Base-by-base conservation (phyloP, 805 yeast species). In the Saccharomycopsis malanga region DNA sequence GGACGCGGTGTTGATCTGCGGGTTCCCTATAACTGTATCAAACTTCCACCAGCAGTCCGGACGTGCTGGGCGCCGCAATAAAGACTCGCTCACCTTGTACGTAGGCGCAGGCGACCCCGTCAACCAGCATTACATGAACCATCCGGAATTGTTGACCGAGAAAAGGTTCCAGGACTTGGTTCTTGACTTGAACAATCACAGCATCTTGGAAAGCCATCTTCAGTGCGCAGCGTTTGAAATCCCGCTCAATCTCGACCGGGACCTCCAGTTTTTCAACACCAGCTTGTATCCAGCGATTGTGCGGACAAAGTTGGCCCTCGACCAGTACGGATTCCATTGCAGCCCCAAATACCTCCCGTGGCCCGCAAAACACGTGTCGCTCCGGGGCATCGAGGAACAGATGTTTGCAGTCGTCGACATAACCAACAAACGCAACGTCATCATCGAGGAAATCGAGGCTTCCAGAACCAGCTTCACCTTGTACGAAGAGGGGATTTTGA, bases 11-110 rank as follows among this genome's bases (percentile, higher is more conserved):
- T 65, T 93, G 2, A 79, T 88, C 67, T 87, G 95, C 58, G 98
- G 98, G 0, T 93, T 93, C 53, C 99, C 99, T 0, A 68, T 79
- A 18, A 84, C 95, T 45, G 72, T 88, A 50, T 81, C 94, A 42
- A 87, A 87, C 52, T 76, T 93, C 59, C 87, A 89, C 56, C 99
- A 93, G 64, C 98, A 93, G 59, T 83, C 93, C 68, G 99, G 99
- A 32, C 73, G 99, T 58, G 98, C 96, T 0, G 99, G 99, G 15
- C 72, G 99, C 61, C 78, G 96, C 54, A 77, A 74, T 44, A 75
- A 76, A 45, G 97, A 93, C 41, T 87, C 96, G 3, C 64, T 93
- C 58, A 91, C 96, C 0, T 66, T 93, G 3, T 78, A 84, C 45
- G 86, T 93, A 10, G 93, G 89, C 1, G 83, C 93, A 32, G 77